A percentile compares a stretch with the other conserved stretches of the same genome.
Conservation (phyloP, 1,284 basidiomycete species). For the Ganoderma leucocontextum region DNA sequence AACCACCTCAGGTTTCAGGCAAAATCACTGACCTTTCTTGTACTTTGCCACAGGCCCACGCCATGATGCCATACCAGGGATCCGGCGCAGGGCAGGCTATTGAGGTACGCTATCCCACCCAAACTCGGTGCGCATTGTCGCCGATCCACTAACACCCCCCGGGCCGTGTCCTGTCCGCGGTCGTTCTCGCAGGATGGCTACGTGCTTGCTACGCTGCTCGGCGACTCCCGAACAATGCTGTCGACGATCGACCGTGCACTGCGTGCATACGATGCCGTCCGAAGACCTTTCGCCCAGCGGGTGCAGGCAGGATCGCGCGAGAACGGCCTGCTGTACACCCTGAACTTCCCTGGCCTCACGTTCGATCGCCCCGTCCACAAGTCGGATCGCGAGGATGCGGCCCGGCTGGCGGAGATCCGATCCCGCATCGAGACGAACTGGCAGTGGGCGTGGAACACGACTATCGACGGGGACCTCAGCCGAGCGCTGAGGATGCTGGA, state of each 20-base stretch:
- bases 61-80: slow-evolving; percentile 63
- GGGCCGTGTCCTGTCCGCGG: neutral
- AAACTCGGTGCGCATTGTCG: neutral
- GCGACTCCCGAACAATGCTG: slow-evolving; percentile 47
- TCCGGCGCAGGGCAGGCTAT: slow-evolving; percentile 64
- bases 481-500: slow-evolving; percentile 41
- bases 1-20: neutral
- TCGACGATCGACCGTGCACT: slow-evolving; percentile 47
- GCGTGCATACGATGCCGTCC: slow-evolving; percentile 50
- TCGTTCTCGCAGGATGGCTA: slow-evolving; percentile 45
- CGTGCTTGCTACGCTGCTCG: slow-evolving; percentile 53
- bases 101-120: slow-evolving; percentile 48
- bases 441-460: slow-evolving; percentile 52
- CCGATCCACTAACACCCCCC: neutral
- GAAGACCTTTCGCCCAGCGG: slow-evolving; percentile 49
- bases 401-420: slow-evolving; percentile 40
- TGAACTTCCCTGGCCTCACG: slow-evolving; percentile 42
- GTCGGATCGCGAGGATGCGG: slow-evolving; percentile 18
- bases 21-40: neutral
- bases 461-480: slow-evolving; percentile 42
- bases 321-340: slow-evolving; percentile 44
- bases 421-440: slow-evolving; percentile 42
- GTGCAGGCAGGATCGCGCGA: slow-evolving; percentile 42
- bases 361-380: slow-evolving; percentile 26
- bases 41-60: slow-evolving; percentile 51